These are phyloP conservation scores for Cystoisospora suis DNA, from an alignment of 169 alveolate genomes.

Conservation along the genomic window DNA sequence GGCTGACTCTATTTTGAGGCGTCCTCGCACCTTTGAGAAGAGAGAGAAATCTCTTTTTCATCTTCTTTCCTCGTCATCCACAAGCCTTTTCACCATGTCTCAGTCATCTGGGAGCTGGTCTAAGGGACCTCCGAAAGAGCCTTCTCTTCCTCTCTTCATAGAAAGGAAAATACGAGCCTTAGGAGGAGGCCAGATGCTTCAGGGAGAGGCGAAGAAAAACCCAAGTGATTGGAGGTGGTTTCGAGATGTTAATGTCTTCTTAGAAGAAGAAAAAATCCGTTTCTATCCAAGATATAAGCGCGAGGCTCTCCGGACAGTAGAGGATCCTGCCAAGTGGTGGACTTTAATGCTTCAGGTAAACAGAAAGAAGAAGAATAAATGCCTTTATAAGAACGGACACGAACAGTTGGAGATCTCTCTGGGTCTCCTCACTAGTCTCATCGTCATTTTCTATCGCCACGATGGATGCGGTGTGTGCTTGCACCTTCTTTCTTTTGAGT, in stretches of 20 bases:
- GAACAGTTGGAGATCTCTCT: too few relatives aligned
- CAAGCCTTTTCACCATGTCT: too few relatives aligned
- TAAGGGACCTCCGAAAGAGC: not conserved
- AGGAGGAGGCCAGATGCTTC: not conserved
- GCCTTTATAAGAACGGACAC: too few relatives aligned
- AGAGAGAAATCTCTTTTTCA: too few relatives aligned
- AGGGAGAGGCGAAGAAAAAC: not conserved
- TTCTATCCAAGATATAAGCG: not conserved
- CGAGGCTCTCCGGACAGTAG: not conserved
- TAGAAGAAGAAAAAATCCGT: slow-evolving; percentile 29
- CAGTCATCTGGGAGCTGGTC: too few relatives aligned
- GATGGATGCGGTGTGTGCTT: not conserved
- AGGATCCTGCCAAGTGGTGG: not conserved
- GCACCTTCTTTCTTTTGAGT: not conserved
- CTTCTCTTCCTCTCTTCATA: not conserved
- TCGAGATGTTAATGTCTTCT: not conserved
- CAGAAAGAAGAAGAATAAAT: too few relatives aligned
- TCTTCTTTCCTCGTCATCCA: too few relatives aligned
- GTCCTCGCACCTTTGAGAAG: too few relatives aligned
- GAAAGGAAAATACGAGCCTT: not conserved
- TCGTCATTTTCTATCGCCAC: too few relatives aligned
- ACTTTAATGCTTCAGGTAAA: not conserved
- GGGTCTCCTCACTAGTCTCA: too few relatives aligned
- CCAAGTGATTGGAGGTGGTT: not conserved
- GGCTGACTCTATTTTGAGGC: too few relatives aligned